Evolutionary conservation across 176 grass and related monocot genomes (phyloP).

Genomic region (Cenchrus purpureus): DNA sequence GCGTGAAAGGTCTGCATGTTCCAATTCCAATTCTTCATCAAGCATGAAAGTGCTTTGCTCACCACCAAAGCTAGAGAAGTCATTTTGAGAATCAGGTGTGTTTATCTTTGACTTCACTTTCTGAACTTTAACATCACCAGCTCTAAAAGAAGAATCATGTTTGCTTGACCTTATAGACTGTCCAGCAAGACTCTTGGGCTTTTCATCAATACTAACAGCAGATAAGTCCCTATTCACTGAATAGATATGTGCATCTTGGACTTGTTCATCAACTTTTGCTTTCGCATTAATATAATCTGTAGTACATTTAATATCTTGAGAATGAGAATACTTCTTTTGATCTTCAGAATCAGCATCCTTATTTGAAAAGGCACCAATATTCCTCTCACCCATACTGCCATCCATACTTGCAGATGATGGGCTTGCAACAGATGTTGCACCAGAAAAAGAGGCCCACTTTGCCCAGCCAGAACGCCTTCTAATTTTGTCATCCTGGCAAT

Average conservation of each 20-base stretch:
- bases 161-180: constrained; percentile 31
- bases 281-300: constrained; percentile 30
- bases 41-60: constrained; percentile 90
- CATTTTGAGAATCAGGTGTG: constrained; percentile 39
- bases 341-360: constrained; percentile 44
- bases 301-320: constrained; percentile 33
- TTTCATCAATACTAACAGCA: constrained; percentile 33
- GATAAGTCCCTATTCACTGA: constrained; percentile 45
- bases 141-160: constrained; percentile 39
- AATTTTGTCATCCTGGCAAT: constrained; percentile 66
- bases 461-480: constrained; percentile 69
- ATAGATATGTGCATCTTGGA: constrained; percentile 39
- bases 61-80: constrained; percentile 45
- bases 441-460: constrained; percentile 56
- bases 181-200: constrained; percentile 40
- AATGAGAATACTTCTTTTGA: constrained; percentile 45
- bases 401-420: constrained; percentile 48
- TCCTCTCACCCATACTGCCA: constrained; percentile 40
- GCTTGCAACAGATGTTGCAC: constrained; percentile 38
- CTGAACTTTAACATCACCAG: constrained; percentile 38
- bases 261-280: constrained; percentile 42
- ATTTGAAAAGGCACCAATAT: constrained; percentile 29
- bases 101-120: constrained; percentile 50
- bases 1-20: constrained; percentile 48
- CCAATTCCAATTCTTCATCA: constrained; percentile 80